A percentile compares a stretch with the other conserved stretches of the same genome.
Conservation (phyloP, 495 filamentous ascomycete species). For the Achaetomiella virescens region DNA sequence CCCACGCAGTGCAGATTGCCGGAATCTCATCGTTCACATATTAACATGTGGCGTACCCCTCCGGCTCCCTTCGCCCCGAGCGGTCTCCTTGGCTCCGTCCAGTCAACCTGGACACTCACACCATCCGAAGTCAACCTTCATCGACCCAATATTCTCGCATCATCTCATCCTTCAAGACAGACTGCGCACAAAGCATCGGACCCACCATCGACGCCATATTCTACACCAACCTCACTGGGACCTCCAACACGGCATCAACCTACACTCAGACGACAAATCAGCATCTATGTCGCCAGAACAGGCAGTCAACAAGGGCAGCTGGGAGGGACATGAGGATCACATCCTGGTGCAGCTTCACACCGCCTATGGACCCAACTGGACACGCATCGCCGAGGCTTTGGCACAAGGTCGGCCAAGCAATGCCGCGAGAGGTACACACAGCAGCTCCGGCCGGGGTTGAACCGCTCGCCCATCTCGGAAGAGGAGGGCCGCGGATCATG, state of each 20-base stretch:
- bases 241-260: neutral
- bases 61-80: neutral
- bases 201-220: neutral
- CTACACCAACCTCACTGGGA: no score
- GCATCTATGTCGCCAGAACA: slow-evolving; percentile 7
- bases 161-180: neutral
- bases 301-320: slow-evolving; percentile 11
- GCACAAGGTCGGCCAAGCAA: slow-evolving; percentile 83
- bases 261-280: neutral
- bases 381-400: slow-evolving; percentile 73
- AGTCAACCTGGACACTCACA: neutral
- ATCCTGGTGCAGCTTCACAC: slow-evolving; percentile 8
- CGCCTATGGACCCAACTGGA: slow-evolving; percentile 63
- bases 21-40: neutral
- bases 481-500: slow-evolving; percentile 85
- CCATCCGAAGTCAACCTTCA: no score
- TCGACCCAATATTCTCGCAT: no score
- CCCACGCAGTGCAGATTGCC: neutral
- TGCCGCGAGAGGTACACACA: slow-evolving; percentile 94
- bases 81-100: neutral
- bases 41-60: neutral
- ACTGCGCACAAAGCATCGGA: neutral
- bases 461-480: slow-evolving; percentile 84
- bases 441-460: slow-evolving; percentile 85
- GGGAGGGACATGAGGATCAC: slow-evolving; percentile 9